Evolutionary conservation across 495 filamentous ascomycete genomes (phyloP).

Genomic region (Penicillium canescens): DNA sequence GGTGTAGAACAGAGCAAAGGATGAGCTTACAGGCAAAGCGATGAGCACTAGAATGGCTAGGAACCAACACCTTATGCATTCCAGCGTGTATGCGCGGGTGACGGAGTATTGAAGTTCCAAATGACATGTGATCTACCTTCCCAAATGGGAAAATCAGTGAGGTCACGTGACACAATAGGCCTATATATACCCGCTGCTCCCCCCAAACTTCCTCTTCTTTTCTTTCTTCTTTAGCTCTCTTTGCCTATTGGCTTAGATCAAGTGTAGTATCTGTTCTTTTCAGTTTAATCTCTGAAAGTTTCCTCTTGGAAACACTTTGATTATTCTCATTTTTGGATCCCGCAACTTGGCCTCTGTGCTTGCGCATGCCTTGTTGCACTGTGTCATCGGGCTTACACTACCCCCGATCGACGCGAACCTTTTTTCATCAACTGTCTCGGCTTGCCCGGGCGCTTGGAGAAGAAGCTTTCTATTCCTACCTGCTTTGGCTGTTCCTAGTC

Average conservation of each 20-base stretch:
- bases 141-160: conserved; percentile 13
- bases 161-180: background rate
- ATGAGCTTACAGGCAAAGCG: conserved; percentile 61
- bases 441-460: conserved; percentile 62
- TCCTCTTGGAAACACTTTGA: conserved; percentile 71
- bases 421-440: conserved; percentile 58
- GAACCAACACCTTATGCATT: conserved; percentile 48
- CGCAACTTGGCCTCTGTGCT: conserved; percentile 71
- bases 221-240: conserved; percentile 51
- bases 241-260: conserved; percentile 70
- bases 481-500: no score
- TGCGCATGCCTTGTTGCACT: conserved; percentile 71
- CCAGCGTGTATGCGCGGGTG: conserved; percentile 23
- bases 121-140: conserved; percentile 1
- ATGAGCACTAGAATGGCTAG: conserved; percentile 52
- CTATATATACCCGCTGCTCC: conserved; percentile 30
- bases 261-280: conserved; percentile 99
- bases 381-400: conserved; percentile 92
- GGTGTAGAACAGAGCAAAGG: background rate
- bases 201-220: conserved; percentile 32
- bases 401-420: conserved; percentile 78
- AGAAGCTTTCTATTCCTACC: no score
- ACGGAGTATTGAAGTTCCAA: conserved; percentile 9
- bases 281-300: conserved; percentile 78
- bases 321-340: conserved; percentile 79